These are phyloP conservation scores for Cyberlindnera nakhonratchasimensis DNA, from an alignment of 805 yeast species.

Conservation along the genomic window DNA sequence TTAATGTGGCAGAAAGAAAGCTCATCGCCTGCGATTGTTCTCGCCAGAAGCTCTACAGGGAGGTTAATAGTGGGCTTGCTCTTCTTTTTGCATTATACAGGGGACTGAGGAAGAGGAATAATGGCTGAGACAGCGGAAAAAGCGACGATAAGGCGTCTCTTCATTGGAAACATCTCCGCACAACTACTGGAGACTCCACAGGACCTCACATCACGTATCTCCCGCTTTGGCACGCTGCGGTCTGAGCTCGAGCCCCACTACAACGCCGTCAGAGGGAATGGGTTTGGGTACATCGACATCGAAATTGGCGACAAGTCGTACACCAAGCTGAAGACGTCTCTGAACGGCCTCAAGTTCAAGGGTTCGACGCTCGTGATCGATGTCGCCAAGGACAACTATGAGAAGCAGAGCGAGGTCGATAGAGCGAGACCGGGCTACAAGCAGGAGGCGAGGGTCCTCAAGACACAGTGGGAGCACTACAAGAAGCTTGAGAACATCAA, in stretches of 20 bases:
- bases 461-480: conserved; percentile 38
- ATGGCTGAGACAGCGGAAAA: conserved; percentile 1
- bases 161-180: conserved; percentile 66
- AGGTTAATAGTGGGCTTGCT: neutral
- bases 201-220: conserved; percentile 53
- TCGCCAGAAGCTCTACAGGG: no score
- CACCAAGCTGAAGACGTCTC: conserved; percentile 47
- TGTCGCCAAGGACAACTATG: conserved; percentile 57
- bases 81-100: neutral
- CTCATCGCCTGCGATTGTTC: no score
- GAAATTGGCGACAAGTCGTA: conserved; percentile 44
- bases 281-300: conserved; percentile 67
- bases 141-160: conserved; percentile 37
- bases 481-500: conserved; percentile 37
- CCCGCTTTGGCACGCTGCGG: conserved; percentile 56
- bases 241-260: conserved; percentile 53
- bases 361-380: conserved; percentile 63
- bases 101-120: neutral
- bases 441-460: conserved; percentile 33
- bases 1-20: neutral
- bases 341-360: conserved; percentile 73
- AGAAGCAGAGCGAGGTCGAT: conserved; percentile 45
- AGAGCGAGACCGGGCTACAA: conserved; percentile 31
- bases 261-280: conserved; percentile 34
- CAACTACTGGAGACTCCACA: conserved; percentile 41